Percentiles rank a stretch among this genome's conserved stretches.
These are phyloP conservation scores for Aspergillus calidoustus DNA, from an alignment of 2,329 filamentous ascomycete genomes.

Conservation along the genomic window DNA sequence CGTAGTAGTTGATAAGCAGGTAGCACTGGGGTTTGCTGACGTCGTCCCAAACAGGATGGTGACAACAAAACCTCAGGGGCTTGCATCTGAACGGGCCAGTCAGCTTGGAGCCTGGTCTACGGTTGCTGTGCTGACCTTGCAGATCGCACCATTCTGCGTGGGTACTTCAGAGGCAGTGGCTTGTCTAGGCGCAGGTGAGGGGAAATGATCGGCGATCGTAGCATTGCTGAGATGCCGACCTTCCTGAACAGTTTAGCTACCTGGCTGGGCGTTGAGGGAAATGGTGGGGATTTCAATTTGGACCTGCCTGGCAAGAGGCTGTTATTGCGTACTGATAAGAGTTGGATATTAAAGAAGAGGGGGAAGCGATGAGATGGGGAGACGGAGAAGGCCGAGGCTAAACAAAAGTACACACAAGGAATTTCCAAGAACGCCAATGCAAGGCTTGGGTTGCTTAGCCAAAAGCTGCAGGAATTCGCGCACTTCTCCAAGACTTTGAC, in stretches of 20 bases:
- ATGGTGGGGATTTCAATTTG: not conserved
- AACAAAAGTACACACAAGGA: not conserved
- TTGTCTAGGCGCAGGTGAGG: slow-evolving; percentile 1
- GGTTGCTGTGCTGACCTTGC: slow-evolving; percentile 10
- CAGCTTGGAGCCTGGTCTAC: slow-evolving; percentile 1
- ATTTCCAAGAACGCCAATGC: slow-evolving; percentile 9
- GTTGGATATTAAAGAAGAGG: not conserved
- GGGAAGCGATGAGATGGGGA: not conserved
- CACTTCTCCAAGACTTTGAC: too few species aligned
- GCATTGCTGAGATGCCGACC: slow-evolving; percentile 5
- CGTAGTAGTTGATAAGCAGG: slow-evolving; percentile 9
- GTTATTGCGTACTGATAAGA: not conserved
- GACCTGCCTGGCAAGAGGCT: not conserved
- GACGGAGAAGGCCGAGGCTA: slow-evolving; percentile 1
- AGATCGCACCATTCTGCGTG: slow-evolving; percentile 15
- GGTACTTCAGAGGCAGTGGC: not conserved
- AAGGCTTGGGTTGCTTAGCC: slow-evolving; percentile 18
- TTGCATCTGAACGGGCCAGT: not conserved
- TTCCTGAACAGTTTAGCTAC: slow-evolving; percentile 10
- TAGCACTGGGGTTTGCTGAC: slow-evolving; percentile 5
- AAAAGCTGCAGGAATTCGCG: too few species aligned
- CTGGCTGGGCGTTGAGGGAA: not conserved
- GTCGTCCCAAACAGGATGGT: slow-evolving; percentile 3
- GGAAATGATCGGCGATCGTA: slow-evolving; percentile 12
- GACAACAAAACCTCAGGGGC: slow-evolving; percentile 9